These are phyloP conservation scores for Neoarthrinium moseri DNA, from an alignment of 2,329 filamentous ascomycete species.

Conservation along the genomic window DNA sequence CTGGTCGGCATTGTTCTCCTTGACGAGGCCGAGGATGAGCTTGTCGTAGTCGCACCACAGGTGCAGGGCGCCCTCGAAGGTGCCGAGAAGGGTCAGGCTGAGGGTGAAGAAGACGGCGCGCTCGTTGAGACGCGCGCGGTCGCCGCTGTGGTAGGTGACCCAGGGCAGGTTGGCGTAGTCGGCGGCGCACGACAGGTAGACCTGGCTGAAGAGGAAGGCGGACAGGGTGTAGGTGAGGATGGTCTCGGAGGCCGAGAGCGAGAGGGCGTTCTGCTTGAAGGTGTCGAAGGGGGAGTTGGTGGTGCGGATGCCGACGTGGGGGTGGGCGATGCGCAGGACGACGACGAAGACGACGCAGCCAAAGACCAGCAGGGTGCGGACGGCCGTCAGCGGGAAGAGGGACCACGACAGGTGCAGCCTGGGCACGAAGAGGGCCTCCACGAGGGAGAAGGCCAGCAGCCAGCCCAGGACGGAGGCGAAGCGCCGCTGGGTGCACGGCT, in stretches of 20 bases:
- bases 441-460: slow-evolving; percentile 70
- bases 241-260: slow-evolving; percentile 65
- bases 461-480: slow-evolving; percentile 77
- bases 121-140: slow-evolving; percentile 80
- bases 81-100: slow-evolving; percentile 66
- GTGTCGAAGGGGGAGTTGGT: slow-evolving; percentile 67
- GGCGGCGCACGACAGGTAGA: slow-evolving; percentile 73
- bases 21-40: slow-evolving; percentile 47
- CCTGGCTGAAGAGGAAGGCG: slow-evolving; percentile 74
- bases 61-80: slow-evolving; percentile 69
- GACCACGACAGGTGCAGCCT: slow-evolving; percentile 75
- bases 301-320: slow-evolving; percentile 73
- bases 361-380: slow-evolving; percentile 75
- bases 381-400: slow-evolving; percentile 71
- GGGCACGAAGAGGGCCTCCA: slow-evolving; percentile 68
- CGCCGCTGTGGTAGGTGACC: slow-evolving; percentile 69
- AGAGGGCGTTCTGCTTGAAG: slow-evolving; percentile 56
- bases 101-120: slow-evolving; percentile 76
- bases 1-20: slow-evolving; percentile 21
- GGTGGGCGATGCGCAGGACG: slow-evolving; percentile 80
- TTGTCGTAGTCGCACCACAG: slow-evolving; percentile 72
- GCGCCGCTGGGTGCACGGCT: slow-evolving; percentile 80
- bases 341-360: slow-evolving; percentile 74
- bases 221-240: slow-evolving; percentile 75
- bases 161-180: slow-evolving; percentile 63